Percentiles rank a stretch among this genome's conserved stretches.
Evolutionary conservation across 2,329 filamentous ascomycete species (phyloP).

Genomic region (Coleophoma cylindrospora): DNA sequence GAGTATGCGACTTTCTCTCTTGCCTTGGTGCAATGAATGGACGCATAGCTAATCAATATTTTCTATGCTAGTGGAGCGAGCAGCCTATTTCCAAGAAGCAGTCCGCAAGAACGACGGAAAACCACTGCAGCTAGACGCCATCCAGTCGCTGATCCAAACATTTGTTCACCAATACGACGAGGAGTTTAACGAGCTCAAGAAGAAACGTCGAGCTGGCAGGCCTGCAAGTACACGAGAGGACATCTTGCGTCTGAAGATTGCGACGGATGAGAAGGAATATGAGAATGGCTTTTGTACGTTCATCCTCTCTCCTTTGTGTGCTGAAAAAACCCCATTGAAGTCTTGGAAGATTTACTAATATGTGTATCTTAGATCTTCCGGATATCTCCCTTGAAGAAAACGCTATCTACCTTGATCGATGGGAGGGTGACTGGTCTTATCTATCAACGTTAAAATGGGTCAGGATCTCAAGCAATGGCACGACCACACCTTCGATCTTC

Average conservation of each 20-base stretch:
- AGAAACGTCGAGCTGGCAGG: constrained; percentile 69
- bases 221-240: constrained; percentile 76
- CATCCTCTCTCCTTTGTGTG: not conserved
- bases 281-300: constrained; percentile 73
- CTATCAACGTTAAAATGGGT: constrained; percentile 74
- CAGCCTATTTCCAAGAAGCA: constrained; percentile 67
- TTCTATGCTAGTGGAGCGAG: constrained; percentile 51
- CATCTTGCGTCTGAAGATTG: constrained; percentile 66
- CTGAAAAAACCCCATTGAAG: not conserved
- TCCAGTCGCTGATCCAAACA: constrained; percentile 59
- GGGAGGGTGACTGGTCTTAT: constrained; percentile 82
- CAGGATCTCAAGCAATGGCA: constrained; percentile 62
- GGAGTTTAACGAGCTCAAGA: constrained; percentile 61
- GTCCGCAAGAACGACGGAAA: constrained; percentile 45
- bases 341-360: constrained; percentile 5
- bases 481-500: constrained; percentile 66
- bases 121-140: constrained; percentile 47
- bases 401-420: constrained; percentile 60
- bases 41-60: too few species aligned
- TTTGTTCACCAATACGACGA: constrained; percentile 67
- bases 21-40: not conserved
- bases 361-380: constrained; percentile 52
- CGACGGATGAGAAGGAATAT: constrained; percentile 72
- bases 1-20: constrained; percentile 42
- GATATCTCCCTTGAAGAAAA: constrained; percentile 67